Percentiles rank a stretch among this genome's conserved stretches.
Evolutionary conservation across 768 basidiomycete genomes (phyloP).

Genomic region (Dioszegia crocea): DNA sequence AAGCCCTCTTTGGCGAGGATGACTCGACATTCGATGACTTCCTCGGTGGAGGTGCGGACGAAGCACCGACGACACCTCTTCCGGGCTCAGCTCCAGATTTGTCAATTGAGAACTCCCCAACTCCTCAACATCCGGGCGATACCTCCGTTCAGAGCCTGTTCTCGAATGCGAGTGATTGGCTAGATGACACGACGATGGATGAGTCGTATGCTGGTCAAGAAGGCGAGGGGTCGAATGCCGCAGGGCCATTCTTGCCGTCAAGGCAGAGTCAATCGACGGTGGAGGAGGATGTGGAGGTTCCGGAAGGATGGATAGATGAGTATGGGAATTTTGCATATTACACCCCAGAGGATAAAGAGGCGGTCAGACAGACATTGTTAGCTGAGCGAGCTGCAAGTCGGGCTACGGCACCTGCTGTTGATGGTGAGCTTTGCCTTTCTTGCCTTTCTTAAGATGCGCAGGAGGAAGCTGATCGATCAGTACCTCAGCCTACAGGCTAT

Average conservation of each 20-base stretch:
- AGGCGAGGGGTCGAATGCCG: neutral
- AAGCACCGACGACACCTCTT: neutral
- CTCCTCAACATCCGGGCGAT: slow-evolving; percentile 5
- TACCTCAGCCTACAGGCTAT: neutral
- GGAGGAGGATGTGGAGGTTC: slow-evolving; percentile 39
- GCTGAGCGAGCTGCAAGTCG: slow-evolving; percentile 1
- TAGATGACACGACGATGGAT: slow-evolving; percentile 34
- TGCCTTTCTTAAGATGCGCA: neutral
- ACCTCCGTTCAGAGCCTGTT: slow-evolving; percentile 15
- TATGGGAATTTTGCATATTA: slow-evolving; percentile 45
- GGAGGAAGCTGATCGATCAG: slow-evolving; percentile 5
- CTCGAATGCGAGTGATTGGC: slow-evolving; percentile 31
- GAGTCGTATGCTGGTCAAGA: slow-evolving; percentile 15
- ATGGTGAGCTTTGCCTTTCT: neutral
- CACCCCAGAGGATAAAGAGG: slow-evolving; percentile 43
- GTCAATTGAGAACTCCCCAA: slow-evolving; percentile 17
- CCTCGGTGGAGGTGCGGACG: neutral
- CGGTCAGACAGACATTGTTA: slow-evolving; percentile 18
- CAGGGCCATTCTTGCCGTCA: neutral
- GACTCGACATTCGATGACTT: slow-evolving; percentile 22
- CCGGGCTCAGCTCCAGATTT: neutral
- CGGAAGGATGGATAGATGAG: slow-evolving; percentile 48
- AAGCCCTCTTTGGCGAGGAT: slow-evolving; percentile 23
- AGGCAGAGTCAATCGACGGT: neutral
- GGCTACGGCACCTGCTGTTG: neutral